These are phyloP conservation scores for Lodderomyces metapsilosis DNA, from an alignment of 1,139 yeast species.

Conservation along the genomic window DNA sequence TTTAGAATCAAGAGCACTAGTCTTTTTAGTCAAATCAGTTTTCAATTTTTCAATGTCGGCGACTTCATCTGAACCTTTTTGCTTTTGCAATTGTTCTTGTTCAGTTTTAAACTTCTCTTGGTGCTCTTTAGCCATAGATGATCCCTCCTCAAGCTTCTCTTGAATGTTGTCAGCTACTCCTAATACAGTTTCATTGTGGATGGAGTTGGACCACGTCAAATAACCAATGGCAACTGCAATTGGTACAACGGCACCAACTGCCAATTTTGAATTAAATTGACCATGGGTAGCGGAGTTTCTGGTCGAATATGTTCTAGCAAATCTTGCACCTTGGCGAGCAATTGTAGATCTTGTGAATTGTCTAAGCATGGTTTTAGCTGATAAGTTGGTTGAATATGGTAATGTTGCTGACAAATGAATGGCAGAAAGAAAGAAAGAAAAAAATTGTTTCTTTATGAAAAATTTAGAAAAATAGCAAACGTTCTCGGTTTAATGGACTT, in stretches of 20 bases:
- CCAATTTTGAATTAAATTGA: slow-evolving; percentile 6
- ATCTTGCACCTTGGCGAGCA: slow-evolving; percentile 11
- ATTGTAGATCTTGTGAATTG: slow-evolving; percentile 11
- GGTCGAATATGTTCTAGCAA: slow-evolving; percentile 11
- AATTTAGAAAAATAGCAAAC: not conserved
- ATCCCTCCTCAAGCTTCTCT: slow-evolving; percentile 9
- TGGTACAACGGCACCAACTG: slow-evolving; percentile 10
- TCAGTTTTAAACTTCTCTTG: slow-evolving; percentile 14
- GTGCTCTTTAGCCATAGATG: slow-evolving; percentile 8
- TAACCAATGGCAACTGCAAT: slow-evolving; percentile 11
- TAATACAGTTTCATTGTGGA: slow-evolving; percentile 8
- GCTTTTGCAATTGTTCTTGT: slow-evolving; percentile 11
- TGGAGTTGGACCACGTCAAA: slow-evolving; percentile 4
- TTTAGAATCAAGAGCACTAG: slow-evolving; percentile 9
- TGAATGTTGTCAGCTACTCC: slow-evolving; percentile 8
- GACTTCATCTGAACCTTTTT: slow-evolving; percentile 8
- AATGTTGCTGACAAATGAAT: too few relatives aligned
- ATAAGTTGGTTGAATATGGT: not conserved
- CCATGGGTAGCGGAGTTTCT: not conserved
- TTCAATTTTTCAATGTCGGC: slow-evolving; percentile 5
- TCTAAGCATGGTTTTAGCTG: slow-evolving; percentile 12
- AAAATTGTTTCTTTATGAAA: too few relatives aligned
- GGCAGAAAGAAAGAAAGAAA: not conserved
- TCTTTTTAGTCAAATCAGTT: not conserved
- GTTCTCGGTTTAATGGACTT: slow-evolving; percentile 1